phyloP scores from a whole-genome alignment of 805 yeast species.

The Saccharomycopsis javanensis region DNA sequence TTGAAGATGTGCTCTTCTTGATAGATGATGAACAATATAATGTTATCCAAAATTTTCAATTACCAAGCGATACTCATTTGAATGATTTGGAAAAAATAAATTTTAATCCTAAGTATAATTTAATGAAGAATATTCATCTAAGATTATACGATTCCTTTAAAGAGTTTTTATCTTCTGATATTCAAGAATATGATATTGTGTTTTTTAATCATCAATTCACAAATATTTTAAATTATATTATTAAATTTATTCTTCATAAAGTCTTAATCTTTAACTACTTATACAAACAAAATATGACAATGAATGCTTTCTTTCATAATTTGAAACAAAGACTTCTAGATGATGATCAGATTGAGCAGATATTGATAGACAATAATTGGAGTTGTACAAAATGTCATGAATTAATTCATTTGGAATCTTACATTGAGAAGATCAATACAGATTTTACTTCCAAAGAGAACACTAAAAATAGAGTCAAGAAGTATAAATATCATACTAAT shows the following conservation, averaged over 20 bases:
- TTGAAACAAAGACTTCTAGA: background rate
- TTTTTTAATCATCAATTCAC: constrained; percentile 2
- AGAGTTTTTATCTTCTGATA: background rate
- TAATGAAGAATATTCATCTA: constrained; percentile 7
- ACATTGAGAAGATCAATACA: background rate
- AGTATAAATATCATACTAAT: background rate
- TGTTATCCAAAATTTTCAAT: background rate
- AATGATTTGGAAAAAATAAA: constrained; percentile 7
- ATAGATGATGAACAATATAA: constrained; percentile 7
- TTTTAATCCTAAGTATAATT: constrained; percentile 3
- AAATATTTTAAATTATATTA: constrained; percentile 1
- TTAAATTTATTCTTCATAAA: constrained; percentile 12
- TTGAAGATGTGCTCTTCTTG: constrained; percentile 8
- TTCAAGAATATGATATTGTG: constrained; percentile 1
- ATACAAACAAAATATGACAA: constrained; percentile 7
- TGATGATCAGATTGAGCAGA: background rate
- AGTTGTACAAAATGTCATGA: background rate
- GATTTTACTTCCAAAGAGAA: background rate
- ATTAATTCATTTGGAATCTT: background rate
- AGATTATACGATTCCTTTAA: background rate
- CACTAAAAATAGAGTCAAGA: background rate
- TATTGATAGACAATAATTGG: background rate
- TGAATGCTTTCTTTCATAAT: background rate
- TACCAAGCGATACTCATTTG: background rate
- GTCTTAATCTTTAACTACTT: constrained; percentile 10